phyloP scores from a whole-genome alignment of 257 asterid species.

The Fraxinus excelsior region DNA sequence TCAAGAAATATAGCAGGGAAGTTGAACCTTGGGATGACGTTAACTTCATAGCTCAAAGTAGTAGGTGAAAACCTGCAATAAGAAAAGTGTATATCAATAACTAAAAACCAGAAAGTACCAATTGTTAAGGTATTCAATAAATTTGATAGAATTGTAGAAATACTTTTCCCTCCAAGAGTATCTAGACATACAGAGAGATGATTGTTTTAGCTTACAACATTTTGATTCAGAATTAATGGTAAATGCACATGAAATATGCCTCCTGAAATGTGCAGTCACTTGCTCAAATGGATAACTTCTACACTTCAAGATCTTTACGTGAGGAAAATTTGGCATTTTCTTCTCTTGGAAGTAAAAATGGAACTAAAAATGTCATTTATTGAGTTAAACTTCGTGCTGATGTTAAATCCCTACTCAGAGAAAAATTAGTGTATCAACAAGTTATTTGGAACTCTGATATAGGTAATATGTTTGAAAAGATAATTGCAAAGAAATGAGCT shows the following conservation, averaged over 20 bases:
- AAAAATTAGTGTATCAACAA: too few relatives aligned
- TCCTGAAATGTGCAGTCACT: background rate
- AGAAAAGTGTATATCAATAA: slow-evolving; percentile 8
- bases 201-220: too few relatives aligned
- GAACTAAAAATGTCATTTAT: background rate
- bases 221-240: too few relatives aligned
- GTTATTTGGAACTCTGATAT: too few relatives aligned
- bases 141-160: background rate
- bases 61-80: slow-evolving; percentile 55
- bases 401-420: too few relatives aligned
- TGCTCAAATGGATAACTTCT: background rate
- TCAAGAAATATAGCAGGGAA: slow-evolving; percentile 95
- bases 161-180: too few relatives aligned
- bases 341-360: background rate
- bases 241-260: background rate
- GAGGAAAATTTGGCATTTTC: background rate
- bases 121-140: background rate
- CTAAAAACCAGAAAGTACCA: too few relatives aligned
- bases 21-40: slow-evolving; percentile 86
- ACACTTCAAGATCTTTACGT: background rate
- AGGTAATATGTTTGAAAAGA: too few relatives aligned
- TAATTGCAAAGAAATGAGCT: background rate
- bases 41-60: slow-evolving; percentile 73
- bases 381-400: too few relatives aligned
- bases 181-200: background rate